Evolutionary conservation across 2,329 filamentous ascomycete species (phyloP).

Genomic region (Aurifilum marmelostoma): DNA sequence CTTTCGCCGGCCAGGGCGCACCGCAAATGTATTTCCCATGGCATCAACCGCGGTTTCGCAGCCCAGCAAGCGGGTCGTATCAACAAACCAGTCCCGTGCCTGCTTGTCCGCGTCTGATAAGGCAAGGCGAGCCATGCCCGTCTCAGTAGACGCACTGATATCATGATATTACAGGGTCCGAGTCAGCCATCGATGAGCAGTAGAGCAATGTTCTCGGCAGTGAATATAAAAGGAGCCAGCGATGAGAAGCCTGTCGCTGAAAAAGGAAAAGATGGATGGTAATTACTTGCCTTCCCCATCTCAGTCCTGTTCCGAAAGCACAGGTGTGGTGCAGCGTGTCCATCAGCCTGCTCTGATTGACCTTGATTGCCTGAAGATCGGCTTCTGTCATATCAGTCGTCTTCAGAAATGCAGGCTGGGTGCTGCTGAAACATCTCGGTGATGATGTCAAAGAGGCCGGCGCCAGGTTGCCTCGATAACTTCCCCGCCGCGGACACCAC

Average conservation of each 20-base stretch:
- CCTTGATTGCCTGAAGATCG: slow-evolving; percentile 46
- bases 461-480: not conserved
- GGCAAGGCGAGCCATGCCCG: slow-evolving; percentile 76
- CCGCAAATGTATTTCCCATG: slow-evolving; percentile 82
- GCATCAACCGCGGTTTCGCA: slow-evolving; percentile 71
- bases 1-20: slow-evolving; percentile 62
- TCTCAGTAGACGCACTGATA: slow-evolving; percentile 60
- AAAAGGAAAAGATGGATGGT: not conserved
- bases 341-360: slow-evolving; percentile 64
- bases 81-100: slow-evolving; percentile 75
- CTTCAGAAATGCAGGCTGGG: slow-evolving; percentile 2
- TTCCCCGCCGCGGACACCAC: not conserved
- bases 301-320: slow-evolving; percentile 66
- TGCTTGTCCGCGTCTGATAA: slow-evolving; percentile 72
- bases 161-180: slow-evolving; percentile 9
- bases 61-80: slow-evolving; percentile 63
- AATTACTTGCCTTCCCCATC: slow-evolving; percentile 72
- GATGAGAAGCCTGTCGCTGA: no score
- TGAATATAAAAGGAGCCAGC: not conserved
- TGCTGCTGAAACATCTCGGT: slow-evolving; percentile 21
- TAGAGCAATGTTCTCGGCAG: not conserved
- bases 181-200: slow-evolving; percentile 26
- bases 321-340: slow-evolving; percentile 67
- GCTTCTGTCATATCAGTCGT: slow-evolving; percentile 25
- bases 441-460: not conserved